Evolutionary conservation across 805 yeast species (phyloP).

Genomic region (Candida vartiovaarae): DNA sequence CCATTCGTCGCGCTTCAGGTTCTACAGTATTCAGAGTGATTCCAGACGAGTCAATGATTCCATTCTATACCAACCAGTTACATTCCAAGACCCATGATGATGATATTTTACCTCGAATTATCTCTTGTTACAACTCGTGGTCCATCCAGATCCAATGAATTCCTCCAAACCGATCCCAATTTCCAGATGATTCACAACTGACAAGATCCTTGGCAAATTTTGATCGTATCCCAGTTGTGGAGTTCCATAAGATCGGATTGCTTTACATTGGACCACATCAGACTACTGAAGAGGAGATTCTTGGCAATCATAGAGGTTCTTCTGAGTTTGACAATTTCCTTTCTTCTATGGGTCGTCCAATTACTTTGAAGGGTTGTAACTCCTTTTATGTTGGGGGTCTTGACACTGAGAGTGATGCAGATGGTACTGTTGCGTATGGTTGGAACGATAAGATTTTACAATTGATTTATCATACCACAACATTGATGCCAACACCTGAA

Average conservation of each 20-base stretch:
- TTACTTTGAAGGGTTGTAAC: conserved; percentile 48
- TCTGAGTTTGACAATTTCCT: conserved; percentile 53
- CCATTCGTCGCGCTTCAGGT: conserved; percentile 64
- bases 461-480: conserved; percentile 69
- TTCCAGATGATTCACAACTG: conserved; percentile 40
- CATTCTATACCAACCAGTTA: conserved; percentile 22
- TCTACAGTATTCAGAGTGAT: conserved; percentile 39
- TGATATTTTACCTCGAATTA: conserved; percentile 35
- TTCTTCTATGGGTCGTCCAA: conserved; percentile 49
- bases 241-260: conserved; percentile 73
- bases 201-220: conserved; percentile 51
- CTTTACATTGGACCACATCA: conserved; percentile 70
- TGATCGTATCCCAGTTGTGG: conserved; percentile 73
- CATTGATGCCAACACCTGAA: conserved; percentile 62
- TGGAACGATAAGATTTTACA: conserved; percentile 71
- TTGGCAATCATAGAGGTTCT: conserved; percentile 62
- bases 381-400: conserved; percentile 70
- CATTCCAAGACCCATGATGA: conserved; percentile 17
- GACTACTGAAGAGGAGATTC: conserved; percentile 51
- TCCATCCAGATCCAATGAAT: conserved; percentile 31
- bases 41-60: conserved; percentile 33
- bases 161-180: conserved; percentile 41
- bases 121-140: conserved; percentile 43
- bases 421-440: conserved; percentile 68
- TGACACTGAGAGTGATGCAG: conserved; percentile 59